Evolutionary conservation across 768 basidiomycete species (phyloP).

Genomic region (Lactarius hengduanensis): DNA sequence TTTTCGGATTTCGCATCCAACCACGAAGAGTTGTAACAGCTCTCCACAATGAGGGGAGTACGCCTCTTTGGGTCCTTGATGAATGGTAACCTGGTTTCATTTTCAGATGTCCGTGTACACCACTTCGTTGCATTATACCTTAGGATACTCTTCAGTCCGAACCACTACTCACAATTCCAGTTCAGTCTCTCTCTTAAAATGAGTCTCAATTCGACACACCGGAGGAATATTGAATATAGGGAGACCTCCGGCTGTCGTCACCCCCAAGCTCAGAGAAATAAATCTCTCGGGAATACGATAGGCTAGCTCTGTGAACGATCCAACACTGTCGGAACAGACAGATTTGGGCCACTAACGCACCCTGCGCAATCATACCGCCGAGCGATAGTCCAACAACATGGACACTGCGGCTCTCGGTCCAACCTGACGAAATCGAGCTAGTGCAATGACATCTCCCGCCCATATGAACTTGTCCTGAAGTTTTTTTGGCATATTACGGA

Average conservation of each 20-base stretch:
- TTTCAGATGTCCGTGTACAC: no score
- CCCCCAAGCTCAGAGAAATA: slow-evolving; percentile 60
- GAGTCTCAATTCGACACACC: slow-evolving; percentile 38
- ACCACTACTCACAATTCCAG: slow-evolving; percentile 23
- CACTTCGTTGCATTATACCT: slow-evolving; percentile 5
- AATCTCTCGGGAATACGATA: slow-evolving; percentile 64
- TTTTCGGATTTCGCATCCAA: no score
- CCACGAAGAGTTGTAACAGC: no score
- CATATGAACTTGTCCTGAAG: slow-evolving; percentile 68
- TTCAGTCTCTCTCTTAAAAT: not conserved
- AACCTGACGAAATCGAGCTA: slow-evolving; percentile 71
- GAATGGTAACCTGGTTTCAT: no score
- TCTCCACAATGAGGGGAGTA: no score
- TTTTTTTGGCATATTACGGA: slow-evolving; percentile 3
- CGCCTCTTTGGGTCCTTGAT: no score
- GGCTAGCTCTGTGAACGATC: slow-evolving; percentile 56
- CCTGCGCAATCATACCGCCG: slow-evolving; percentile 45
- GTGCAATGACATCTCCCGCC: slow-evolving; percentile 69
- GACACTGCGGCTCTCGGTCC: slow-evolving; percentile 59
- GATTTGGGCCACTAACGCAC: slow-evolving; percentile 36
- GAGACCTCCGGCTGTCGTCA: slow-evolving; percentile 66
- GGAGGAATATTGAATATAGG: slow-evolving; percentile 62
- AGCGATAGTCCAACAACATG: slow-evolving; percentile 69
- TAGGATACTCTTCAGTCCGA: slow-evolving; percentile 23
- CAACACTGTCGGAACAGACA: not conserved